Evolutionary conservation across 306 rosid species (phyloP).

Genomic region (Canavalia gladiata): DNA sequence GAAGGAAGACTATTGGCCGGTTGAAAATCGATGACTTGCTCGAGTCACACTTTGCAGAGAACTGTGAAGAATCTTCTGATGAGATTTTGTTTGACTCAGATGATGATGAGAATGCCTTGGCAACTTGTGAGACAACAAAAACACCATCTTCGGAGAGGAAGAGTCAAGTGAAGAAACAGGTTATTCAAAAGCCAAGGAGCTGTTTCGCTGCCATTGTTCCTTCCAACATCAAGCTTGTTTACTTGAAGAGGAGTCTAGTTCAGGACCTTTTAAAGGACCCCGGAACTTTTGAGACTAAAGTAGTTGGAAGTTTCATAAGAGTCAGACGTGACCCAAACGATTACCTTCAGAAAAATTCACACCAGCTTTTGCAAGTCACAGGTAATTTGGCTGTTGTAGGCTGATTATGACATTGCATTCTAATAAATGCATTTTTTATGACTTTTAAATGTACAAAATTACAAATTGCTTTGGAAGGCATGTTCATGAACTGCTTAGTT

Average conservation of each 20-base stretch:
- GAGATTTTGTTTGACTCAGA: slow-evolving; percentile 51
- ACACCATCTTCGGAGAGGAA: slow-evolving; percentile 41
- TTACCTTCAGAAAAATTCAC: slow-evolving; percentile 81
- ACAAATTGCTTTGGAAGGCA: slow-evolving; percentile 16
- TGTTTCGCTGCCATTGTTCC: slow-evolving; percentile 76
- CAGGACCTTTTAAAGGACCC: slow-evolving; percentile 66
- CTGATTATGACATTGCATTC: slow-evolving; percentile 26
- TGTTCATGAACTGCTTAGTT: slow-evolving; percentile 20
- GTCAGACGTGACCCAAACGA: slow-evolving; percentile 81
- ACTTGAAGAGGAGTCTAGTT: slow-evolving; percentile 70
- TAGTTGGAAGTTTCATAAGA: slow-evolving; percentile 82
- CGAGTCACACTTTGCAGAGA: slow-evolving; percentile 72
- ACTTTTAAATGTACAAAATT: slow-evolving; percentile 27
- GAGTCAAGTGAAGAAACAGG: slow-evolving; percentile 46
- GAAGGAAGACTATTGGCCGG: slow-evolving; percentile 71
- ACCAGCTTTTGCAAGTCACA: slow-evolving; percentile 79
- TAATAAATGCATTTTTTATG: slow-evolving; percentile 31
- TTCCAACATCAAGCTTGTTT: slow-evolving; percentile 74
- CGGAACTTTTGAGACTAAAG: slow-evolving; percentile 67
- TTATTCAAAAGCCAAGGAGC: slow-evolving; percentile 58
- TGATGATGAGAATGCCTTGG: slow-evolving; percentile 49
- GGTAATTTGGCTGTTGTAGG: slow-evolving; percentile 54
- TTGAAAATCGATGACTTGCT: slow-evolving; percentile 69
- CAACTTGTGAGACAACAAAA: slow-evolving; percentile 42
- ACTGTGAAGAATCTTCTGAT: slow-evolving; percentile 52